These are phyloP conservation scores for Pyrus bretschneideri DNA, from an alignment of 306 rosid genomes.

Conservation along the genomic window DNA sequence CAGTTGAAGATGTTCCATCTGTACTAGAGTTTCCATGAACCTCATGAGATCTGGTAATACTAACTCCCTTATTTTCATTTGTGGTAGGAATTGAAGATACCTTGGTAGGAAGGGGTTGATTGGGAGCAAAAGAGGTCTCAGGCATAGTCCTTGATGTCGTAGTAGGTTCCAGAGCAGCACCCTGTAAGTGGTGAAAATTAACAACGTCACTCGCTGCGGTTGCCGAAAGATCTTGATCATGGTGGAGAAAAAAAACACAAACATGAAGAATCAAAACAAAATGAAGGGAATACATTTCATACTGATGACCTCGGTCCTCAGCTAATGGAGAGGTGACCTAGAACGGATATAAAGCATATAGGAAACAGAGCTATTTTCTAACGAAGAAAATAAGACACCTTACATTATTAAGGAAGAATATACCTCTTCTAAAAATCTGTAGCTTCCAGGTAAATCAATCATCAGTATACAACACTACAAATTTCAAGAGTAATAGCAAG, in stretches of 20 bases:
- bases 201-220: slow-evolving; percentile 18
- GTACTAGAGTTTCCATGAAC: slow-evolving; percentile 99
- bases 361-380: neutral
- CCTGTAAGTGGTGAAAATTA: slow-evolving; percentile 40
- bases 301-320: neutral
- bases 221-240: neutral
- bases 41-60: slow-evolving; percentile 99
- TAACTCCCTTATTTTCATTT: slow-evolving; percentile 99
- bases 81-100: slow-evolving; percentile 97
- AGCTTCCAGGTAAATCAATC: neutral
- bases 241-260: neutral
- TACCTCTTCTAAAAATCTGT: neutral
- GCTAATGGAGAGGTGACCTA: neutral
- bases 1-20: slow-evolving; percentile 96
- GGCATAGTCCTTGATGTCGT: slow-evolving; percentile 49
- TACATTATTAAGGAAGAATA: neutral
- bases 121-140: slow-evolving; percentile 45
- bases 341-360: neutral
- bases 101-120: slow-evolving; percentile 71
- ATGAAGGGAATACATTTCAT: neutral
- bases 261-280: neutral
- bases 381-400: neutral
- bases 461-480: neutral
- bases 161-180: slow-evolving; percentile 42
- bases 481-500: neutral